phyloP scores from a whole-genome alignment of 345 rosid species.

The Angophora floribunda region DNA sequence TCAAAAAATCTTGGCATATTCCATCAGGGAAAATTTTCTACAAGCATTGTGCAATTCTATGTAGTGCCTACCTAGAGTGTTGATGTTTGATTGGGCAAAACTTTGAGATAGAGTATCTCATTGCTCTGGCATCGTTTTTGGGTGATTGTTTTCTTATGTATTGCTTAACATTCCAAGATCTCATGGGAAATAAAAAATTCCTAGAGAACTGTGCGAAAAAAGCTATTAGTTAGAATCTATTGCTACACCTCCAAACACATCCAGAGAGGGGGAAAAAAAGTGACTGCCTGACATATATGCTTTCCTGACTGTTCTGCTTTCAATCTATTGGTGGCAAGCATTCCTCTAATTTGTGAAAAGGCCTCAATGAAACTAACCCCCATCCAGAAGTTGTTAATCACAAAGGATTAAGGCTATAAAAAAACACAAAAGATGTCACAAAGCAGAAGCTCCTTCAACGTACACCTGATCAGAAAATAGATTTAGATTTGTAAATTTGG shows the following conservation, averaged over 20 bases:
- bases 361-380: not conserved
- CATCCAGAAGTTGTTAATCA: not conserved
- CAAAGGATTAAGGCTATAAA: not conserved
- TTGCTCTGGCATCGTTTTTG: not conserved
- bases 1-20: not conserved
- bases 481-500: not conserved
- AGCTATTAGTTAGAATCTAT: not conserved
- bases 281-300: not conserved
- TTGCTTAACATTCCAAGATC: not conserved
- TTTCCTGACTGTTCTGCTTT: not conserved
- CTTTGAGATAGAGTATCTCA: not conserved
- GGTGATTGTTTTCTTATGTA: accelerated
- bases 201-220: not conserved
- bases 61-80: not conserved
- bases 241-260: not conserved
- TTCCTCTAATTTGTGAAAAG: not conserved
- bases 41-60: not conserved
- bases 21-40: not conserved
- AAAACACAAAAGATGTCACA: not conserved
- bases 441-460: not conserved
- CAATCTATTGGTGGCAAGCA: not conserved
- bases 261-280: not conserved
- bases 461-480: not conserved
- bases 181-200: not conserved
- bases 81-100: not conserved